Base-by-base conservation (phyloP, 1,284 basidiomycete genomes). In the Melampsora americana region DNA sequence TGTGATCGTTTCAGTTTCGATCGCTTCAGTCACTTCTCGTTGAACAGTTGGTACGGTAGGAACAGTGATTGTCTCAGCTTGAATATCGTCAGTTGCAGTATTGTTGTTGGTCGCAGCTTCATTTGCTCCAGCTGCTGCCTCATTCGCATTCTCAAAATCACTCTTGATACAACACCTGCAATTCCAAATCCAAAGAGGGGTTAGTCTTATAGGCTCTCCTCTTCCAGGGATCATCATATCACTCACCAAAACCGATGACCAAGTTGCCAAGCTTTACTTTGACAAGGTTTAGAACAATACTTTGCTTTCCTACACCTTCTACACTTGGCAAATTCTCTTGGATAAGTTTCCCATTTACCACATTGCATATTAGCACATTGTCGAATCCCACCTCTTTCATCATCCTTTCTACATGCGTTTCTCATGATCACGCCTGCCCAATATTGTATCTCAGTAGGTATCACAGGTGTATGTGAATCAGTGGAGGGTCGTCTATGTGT, bases 381-480 rank as follows among this genome's bases (percentile, higher is more conserved):
- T 77, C 95, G 85, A 78, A 98, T 95, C 4, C 96, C 96, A 77
- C 93, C 93, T 61, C 91, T 85, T 66, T 86, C 88, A 78, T 97
- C 95, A 81, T 99, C 95, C 86, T 99, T 99, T 82, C 95, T 86
- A 84, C 95, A 99, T 7, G 96, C 95, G 82, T 99, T 99, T 69
- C 96, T 88, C 95, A 99, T 99, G 81, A 98, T 97, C 16, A 98
- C 95, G 3, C 95, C 94, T 0, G 95, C 95, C 96, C 95, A 99
- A 82, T 97, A 98, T 84, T 98, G 93, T 68, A 99, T 96, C 83
- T 98, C 95, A 28, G 87, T 86, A 0, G 94, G 93, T 5, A 98
- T 86, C 48, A 88, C 88, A 7, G 88, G 87, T 77, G 92, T 84
- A 79, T 89, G 87, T 35, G 87, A 87, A 81, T 94, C 92, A 0